Base-by-base conservation (phyloP, 1,139 yeast species). In the Nakaseomyces glabratus region DNA sequence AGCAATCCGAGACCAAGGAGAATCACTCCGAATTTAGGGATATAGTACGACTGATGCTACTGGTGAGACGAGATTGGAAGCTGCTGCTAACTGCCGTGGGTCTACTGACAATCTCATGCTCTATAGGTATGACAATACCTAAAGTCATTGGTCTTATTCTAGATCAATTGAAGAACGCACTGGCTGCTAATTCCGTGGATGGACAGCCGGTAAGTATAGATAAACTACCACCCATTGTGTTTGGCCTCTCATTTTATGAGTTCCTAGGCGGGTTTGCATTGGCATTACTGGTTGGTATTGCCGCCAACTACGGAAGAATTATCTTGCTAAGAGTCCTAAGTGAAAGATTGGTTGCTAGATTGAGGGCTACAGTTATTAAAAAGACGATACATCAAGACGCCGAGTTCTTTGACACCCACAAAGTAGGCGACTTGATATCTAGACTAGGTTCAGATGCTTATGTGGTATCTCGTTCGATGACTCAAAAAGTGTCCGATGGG, bases 381-480 rank as follows among this genome's bases (percentile, higher is more conserved):
- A 77, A 74, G 43, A 78, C 90, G 4, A 65, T 88, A 43, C 71
- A 78, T 17, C 95, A 86, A 52, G 97, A 90, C 58, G 82, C 93
- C 37, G 90, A 82, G 55, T 90, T 90, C 55, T 90, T 82, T 53
- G 97, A 90, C 53, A 77, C 82, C 13, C 88, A 93, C 42, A 79
- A 90, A 52, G 93, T 88, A 1, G 98, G 97, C 28, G 98, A 90
- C 55, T 66, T 90, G 52, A 85, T 90, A 33, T 84, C 95, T 4
- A 66, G 97, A 42, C 63, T 90, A 24, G 77, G 94, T 16, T 76
- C 84, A 28, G 98, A 90, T 56, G 88, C 96, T 1, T 88, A 82
- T 52, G 80, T 90, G 29, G 95, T 90, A 11, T 76, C 95, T 6
- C 72, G 82, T 45, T 77, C 95, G 1, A 71, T 90, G 45, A 85